Conservation (phyloP, 257 asterid species). For the Jacaranda copaia region DNA sequence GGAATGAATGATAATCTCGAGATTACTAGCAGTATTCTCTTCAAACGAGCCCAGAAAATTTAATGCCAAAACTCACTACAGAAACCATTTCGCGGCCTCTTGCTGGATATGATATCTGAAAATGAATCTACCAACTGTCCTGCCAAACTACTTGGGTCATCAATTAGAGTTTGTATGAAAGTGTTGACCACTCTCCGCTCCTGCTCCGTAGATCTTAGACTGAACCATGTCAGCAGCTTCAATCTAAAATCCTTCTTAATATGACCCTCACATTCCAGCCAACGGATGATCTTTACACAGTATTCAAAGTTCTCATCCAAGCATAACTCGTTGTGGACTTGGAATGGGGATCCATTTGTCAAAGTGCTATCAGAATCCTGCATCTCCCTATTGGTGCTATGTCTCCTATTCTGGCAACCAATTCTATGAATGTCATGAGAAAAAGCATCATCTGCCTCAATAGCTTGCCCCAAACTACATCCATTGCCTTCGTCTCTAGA, state of each 20-base stretch:
- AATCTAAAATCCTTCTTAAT: slow-evolving; percentile 65
- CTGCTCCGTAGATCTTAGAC: slow-evolving; percentile 72
- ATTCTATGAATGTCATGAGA: slow-evolving; percentile 62
- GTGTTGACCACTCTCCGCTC: slow-evolving; percentile 80
- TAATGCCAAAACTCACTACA: slow-evolving; percentile 45
- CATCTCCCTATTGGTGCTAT: slow-evolving; percentile 56
- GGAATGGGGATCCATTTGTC: slow-evolving; percentile 71
- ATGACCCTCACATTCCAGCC: slow-evolving; percentile 76
- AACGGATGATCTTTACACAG: slow-evolving; percentile 72
- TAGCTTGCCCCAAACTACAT: slow-evolving; percentile 54
- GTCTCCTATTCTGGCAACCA: slow-evolving; percentile 59
- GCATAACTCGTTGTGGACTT: slow-evolving; percentile 47
- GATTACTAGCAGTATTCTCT: background rate
- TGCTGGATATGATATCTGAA: slow-evolving; percentile 44
- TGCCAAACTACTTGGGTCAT: slow-evolving; percentile 65
- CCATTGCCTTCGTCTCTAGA: slow-evolving; percentile 70
- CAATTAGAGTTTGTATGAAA: slow-evolving; percentile 65
- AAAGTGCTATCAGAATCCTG: slow-evolving; percentile 83
- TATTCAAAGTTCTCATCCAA: slow-evolving; percentile 76
- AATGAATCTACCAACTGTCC: slow-evolving; percentile 61
- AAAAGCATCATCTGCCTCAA: slow-evolving; percentile 68
- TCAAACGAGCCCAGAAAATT: slow-evolving; percentile 11
- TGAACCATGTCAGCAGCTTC: slow-evolving; percentile 79
- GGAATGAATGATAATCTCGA: slow-evolving; percentile 7
- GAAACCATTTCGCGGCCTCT: slow-evolving; percentile 42